Percentiles rank a stretch among this genome's conserved stretches.
These are phyloP conservation scores for Ustanciosporium gigantosporum DNA, from an alignment of 1,284 basidiomycete species.

Conservation along the genomic window DNA sequence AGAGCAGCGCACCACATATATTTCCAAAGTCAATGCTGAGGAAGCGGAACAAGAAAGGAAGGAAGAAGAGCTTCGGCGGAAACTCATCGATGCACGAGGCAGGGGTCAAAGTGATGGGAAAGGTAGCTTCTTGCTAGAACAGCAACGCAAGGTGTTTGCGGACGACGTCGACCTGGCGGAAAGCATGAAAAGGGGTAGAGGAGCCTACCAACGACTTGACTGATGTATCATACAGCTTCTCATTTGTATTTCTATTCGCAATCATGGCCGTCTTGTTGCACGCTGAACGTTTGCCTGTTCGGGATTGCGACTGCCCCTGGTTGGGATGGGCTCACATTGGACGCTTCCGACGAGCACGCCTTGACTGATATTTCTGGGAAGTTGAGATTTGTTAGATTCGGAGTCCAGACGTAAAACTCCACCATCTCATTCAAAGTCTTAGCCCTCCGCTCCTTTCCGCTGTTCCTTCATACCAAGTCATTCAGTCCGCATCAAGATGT, in stretches of 20 bases:
- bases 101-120: slow-evolving; percentile 41
- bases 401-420: no score
- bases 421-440: no score
- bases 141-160: slow-evolving; percentile 48
- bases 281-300: no score
- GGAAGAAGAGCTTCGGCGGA: slow-evolving; percentile 46
- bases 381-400: no score
- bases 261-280: no score
- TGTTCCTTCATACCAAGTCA: neutral
- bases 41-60: slow-evolving; percentile 33
- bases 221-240: no score
- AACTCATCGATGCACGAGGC: slow-evolving; percentile 19
- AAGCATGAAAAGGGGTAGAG: slow-evolving; percentile 36
- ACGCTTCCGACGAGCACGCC: no score
- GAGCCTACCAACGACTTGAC: slow-evolving; percentile 37
- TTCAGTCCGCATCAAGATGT: slow-evolving; percentile 75
- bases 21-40: slow-evolving; percentile 39
- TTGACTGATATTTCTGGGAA: no score
- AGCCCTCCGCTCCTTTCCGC: no score
- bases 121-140: slow-evolving; percentile 48
- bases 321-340: no score
- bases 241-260: no score
- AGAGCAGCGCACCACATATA: slow-evolving; percentile 65
- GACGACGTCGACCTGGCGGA: slow-evolving; percentile 45
- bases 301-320: no score